Base-by-base conservation (phyloP, 495 filamentous ascomycete genomes). In the Penicillium tannophilum region DNA sequence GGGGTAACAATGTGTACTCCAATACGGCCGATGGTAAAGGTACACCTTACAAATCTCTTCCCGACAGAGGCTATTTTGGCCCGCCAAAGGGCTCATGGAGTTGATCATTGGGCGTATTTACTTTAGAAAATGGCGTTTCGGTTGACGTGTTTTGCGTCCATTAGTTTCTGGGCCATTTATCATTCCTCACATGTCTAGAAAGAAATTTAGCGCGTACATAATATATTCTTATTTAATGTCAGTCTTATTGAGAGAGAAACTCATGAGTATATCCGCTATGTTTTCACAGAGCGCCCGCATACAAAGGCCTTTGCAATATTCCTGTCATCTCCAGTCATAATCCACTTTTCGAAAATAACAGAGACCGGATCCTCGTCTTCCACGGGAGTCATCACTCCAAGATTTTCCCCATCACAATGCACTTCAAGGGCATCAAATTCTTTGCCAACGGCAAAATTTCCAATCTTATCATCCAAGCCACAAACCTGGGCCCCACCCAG, bases 311-410 rank as follows among this genome's bases (percentile, higher is more conserved):
- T 63, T 6, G 63, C 69, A 55, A 88, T 85, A 64, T 87, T 87
- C 16, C 86, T 70, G 64, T 88, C 86, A 62, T 88, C 86, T 1
- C 84, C 85, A 9, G 83, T 87, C 83, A 86, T 85, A 11, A 88
- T 47, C 48, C 86, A 88, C 62, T 86, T 88, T 56, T 88, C 83
- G 57, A 88, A 86, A 39, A 84, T 75, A 1, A 67, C 75, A 48
- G 59, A 54, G 0, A 74, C 55, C 0, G 64, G 63, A 60, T 86
- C 84, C 2, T 78, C 76, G 4, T 85, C 81, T 48, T 85, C 79
- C 2, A 84, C 67, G 41, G 77, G 76, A 1, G 77, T 77, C 76
- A 84, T 85, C 5, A 83, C 66, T 0, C 78, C 80, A 9, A 68
- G 45, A 1, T 20, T 48, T 3, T 69, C 62, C 48, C 62, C 60